phyloP scores from a whole-genome alignment of 139 green algal genomes.

The Closterium sp. region DNA sequence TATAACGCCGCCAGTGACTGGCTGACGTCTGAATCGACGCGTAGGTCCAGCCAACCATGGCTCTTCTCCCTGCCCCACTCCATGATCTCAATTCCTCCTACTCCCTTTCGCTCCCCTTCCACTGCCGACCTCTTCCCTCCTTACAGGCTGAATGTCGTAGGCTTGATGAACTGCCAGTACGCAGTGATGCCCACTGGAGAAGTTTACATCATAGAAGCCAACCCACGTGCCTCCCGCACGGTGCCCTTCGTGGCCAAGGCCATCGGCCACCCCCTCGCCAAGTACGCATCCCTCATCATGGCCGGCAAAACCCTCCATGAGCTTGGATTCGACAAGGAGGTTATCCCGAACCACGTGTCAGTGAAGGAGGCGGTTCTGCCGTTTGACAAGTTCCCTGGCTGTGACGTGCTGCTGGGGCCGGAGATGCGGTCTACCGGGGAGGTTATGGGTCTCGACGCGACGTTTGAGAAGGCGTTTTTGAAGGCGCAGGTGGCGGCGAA shows the following conservation, averaged over 20 bases:
- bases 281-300: slow-evolving; percentile 96
- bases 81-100: not conserved
- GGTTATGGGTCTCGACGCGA: slow-evolving; percentile 56
- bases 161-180: slow-evolving; percentile 99
- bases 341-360: slow-evolving; percentile 81
- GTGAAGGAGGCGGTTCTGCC: slow-evolving; percentile 99
- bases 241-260: slow-evolving; percentile 99
- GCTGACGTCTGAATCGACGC: no score
- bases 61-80: no score
- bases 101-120: not conserved
- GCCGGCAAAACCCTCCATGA: slow-evolving; percentile 80
- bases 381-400: slow-evolving; percentile 98
- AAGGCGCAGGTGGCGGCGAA: slow-evolving; percentile 95
- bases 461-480: slow-evolving; percentile 86
- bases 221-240: slow-evolving; percentile 92
- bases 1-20: no score
- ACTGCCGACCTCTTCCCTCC: no score
- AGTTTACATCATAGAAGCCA: slow-evolving; percentile 98
- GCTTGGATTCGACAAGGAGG: slow-evolving; percentile 84
- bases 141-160: slow-evolving; percentile 84
- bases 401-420: slow-evolving; percentile 93
- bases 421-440: slow-evolving; percentile 98
- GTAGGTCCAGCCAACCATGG: no score
- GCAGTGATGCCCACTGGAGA: slow-evolving; percentile 79
- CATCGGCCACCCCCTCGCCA: slow-evolving; percentile 92